A percentile compares a stretch with the other conserved stretches of the same genome.
Evolutionary conservation across 2,329 filamentous ascomycete genomes (phyloP).

Genomic region (Ophiostoma ulmi): DNA sequence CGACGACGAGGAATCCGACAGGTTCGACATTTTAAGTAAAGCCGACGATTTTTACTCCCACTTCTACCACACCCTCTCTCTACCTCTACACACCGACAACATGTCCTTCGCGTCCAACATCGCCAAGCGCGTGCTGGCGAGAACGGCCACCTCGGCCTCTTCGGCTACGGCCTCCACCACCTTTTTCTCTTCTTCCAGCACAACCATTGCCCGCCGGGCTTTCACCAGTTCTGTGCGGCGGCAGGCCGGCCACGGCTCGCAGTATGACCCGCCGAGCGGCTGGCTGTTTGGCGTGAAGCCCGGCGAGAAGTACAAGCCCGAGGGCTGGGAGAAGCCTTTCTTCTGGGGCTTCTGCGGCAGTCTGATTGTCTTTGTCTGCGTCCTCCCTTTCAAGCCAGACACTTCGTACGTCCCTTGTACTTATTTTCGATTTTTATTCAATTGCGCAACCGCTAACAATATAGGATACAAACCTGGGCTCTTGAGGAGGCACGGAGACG

Average conservation of each 20-base stretch:
- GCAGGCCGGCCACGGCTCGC: slow-evolving; percentile 56
- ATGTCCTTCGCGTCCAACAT: slow-evolving; percentile 19
- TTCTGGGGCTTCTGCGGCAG: slow-evolving; percentile 80
- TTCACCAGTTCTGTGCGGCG: slow-evolving; percentile 24
- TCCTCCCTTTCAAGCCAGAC: slow-evolving; percentile 95
- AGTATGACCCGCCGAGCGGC: slow-evolving; percentile 84
- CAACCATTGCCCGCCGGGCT: slow-evolving; percentile 20
- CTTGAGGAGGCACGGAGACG: slow-evolving; percentile 92
- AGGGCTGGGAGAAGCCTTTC: slow-evolving; percentile 90
- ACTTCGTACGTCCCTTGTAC: slow-evolving; percentile 70
- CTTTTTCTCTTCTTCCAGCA: slow-evolving; percentile 10
- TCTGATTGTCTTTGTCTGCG: slow-evolving; percentile 66
- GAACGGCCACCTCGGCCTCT: not conserved
- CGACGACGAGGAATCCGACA: not conserved
- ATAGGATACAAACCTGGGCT: slow-evolving; percentile 97
- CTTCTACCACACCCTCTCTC: not conserved
- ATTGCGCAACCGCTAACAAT: slow-evolving; percentile 10
- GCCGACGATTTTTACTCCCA: not conserved
- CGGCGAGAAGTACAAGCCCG: slow-evolving; percentile 89
- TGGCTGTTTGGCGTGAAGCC: slow-evolving; percentile 95
- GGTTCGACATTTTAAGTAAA: not conserved
- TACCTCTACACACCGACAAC: not conserved
- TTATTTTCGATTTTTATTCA: not conserved
- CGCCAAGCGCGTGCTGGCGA: slow-evolving; percentile 19
- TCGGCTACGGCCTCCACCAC: slow-evolving; percentile 10